A percentile compares a stretch with the other conserved stretches of the same genome.
phyloP scores from a whole-genome alignment of 805 yeast genomes.

The Kuraishia floccosa region DNA sequence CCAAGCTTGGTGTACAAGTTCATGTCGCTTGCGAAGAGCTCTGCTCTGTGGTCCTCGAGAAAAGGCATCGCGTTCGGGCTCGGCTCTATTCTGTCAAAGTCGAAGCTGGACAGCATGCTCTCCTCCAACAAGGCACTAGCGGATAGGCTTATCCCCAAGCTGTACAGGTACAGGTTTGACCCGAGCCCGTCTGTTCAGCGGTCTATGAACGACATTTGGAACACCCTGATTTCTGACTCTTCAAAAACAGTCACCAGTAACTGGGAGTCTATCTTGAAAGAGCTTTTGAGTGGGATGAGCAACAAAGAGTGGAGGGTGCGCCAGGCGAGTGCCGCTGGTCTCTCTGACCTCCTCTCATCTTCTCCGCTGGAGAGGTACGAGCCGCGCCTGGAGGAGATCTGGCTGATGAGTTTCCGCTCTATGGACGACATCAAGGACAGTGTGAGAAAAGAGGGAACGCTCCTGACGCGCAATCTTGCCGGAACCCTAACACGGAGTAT shows the following conservation, averaged over 20 bases:
- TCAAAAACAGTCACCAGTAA: constrained; percentile 40
- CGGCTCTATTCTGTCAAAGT: constrained; percentile 72
- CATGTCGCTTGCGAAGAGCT: constrained; percentile 82
- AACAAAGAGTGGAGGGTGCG: constrained; percentile 88
- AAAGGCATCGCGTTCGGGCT: constrained; percentile 93
- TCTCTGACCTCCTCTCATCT: constrained; percentile 59
- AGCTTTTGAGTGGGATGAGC: constrained; percentile 58
- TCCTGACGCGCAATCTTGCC: constrained; percentile 56
- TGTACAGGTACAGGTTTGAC: constrained; percentile 78
- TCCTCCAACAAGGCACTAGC: constrained; percentile 42
- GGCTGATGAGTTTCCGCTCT: constrained; percentile 81
- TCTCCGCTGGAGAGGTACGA: constrained; percentile 42
- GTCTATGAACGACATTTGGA: constrained; percentile 89
- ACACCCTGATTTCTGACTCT: constrained; percentile 50
- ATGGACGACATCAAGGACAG: constrained; percentile 94
- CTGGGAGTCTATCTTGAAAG: constrained; percentile 49
- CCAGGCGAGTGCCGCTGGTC: constrained; percentile 72
- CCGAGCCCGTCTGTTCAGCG: constrained; percentile 65
- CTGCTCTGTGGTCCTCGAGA: constrained; percentile 85
- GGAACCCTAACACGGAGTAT: constrained; percentile 48
- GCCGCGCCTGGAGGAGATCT: constrained; percentile 47
- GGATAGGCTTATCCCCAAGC: constrained; percentile 60
- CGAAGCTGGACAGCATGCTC: constrained; percentile 56
- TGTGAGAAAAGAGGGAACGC: constrained; percentile 72
- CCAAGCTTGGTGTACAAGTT: constrained; percentile 89